Conservation (phyloP, 2,329 filamentous ascomycete genomes). For the Aspergillus luchuensis region DNA sequence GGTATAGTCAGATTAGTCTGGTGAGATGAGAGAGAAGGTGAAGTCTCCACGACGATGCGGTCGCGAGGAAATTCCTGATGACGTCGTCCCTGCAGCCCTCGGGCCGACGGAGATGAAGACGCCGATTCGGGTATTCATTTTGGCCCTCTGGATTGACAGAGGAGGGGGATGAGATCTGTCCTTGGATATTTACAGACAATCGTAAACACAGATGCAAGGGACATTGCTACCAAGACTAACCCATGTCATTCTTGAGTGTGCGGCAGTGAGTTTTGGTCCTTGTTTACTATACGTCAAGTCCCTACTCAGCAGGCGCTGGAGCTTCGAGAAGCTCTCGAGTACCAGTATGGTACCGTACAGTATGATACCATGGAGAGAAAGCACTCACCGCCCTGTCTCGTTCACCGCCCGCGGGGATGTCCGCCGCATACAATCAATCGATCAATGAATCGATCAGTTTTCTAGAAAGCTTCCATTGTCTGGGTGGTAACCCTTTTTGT, state of each 20-base stretch:
- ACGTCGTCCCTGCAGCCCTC: conserved; percentile 24
- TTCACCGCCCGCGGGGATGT: conserved; percentile 3
- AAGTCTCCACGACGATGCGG: not conserved
- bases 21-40: not conserved
- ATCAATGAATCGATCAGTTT: not conserved
- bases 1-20: not conserved
- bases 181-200: not conserved
- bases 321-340: not conserved
- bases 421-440: not conserved
- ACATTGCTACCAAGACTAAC: too few relatives aligned
- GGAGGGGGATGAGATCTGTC: not conserved
- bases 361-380: not conserved
- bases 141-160: not conserved
- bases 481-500: not conserved
- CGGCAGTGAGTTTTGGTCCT: not conserved
- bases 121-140: conserved; percentile 7
- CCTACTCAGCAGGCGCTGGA: not conserved
- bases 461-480: not conserved
- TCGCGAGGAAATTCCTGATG: conserved; percentile 19
- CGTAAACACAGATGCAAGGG: not conserved
- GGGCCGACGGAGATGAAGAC: conserved; percentile 23
- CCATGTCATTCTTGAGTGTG: not conserved
- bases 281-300: not conserved
- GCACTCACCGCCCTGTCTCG: not conserved
- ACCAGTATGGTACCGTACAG: not conserved